Percentiles rank a stretch among this genome's conserved stretches.
These are phyloP conservation scores for Phaeosphaeria sp. DNA, from an alignment of 2,329 filamentous ascomycete species.

Conservation along the genomic window DNA sequence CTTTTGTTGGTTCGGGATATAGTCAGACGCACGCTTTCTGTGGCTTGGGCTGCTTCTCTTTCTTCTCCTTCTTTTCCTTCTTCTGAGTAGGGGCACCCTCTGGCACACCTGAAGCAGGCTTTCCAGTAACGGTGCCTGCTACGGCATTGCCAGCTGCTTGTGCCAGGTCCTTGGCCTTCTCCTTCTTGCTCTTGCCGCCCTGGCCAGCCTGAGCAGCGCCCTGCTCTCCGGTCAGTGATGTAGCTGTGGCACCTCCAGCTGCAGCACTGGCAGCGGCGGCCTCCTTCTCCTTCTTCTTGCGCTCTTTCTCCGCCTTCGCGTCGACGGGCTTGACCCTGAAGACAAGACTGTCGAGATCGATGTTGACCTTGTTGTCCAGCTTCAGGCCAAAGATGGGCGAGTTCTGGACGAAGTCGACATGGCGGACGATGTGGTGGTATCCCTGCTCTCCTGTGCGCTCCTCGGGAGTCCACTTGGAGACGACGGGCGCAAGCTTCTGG, in stretches of 20 bases:
- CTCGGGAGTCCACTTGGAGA: slow-evolving; percentile 81
- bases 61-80: slow-evolving; percentile 92
- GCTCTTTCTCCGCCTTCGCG: slow-evolving; percentile 94
- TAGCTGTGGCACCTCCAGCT: slow-evolving; percentile 56
- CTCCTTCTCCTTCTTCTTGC: slow-evolving; percentile 94
- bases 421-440: slow-evolving; percentile 88
- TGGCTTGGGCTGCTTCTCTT: slow-evolving; percentile 83
- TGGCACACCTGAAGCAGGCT: slow-evolving; percentile 46
- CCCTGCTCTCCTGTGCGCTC: slow-evolving; percentile 89
- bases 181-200: slow-evolving; percentile 55
- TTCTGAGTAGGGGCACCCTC: slow-evolving; percentile 56
- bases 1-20: not conserved
- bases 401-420: slow-evolving; percentile 95
- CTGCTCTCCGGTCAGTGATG: slow-evolving; percentile 42
- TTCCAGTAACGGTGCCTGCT: slow-evolving; percentile 53
- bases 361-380: slow-evolving; percentile 76
- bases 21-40: slow-evolving; percentile 53
- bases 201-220: slow-evolving; percentile 36
- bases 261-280: slow-evolving; percentile 61
- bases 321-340: slow-evolving; percentile 90
- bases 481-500: slow-evolving; percentile 75
- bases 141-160: slow-evolving; percentile 62
- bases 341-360: slow-evolving; percentile 81
- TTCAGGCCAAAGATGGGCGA: slow-evolving; percentile 73
- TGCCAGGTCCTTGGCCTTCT: slow-evolving; percentile 59